phyloP scores from a whole-genome alignment of 2,329 filamentous ascomycete genomes.

The Ophiocordyceps unilateralis region DNA sequence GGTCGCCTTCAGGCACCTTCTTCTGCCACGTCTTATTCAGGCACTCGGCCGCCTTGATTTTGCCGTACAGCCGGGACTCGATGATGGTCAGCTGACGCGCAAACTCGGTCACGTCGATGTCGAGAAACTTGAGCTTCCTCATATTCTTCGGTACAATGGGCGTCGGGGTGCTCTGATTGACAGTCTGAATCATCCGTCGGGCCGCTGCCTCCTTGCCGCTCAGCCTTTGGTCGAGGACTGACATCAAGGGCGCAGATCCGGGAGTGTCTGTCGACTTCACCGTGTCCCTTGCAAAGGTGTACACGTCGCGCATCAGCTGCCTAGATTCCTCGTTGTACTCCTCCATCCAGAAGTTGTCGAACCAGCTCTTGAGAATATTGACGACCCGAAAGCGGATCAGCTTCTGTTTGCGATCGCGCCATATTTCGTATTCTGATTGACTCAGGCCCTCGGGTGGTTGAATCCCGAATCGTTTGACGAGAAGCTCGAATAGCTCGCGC shows the following conservation, averaged over 20 bases:
- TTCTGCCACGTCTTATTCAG: conserved; percentile 99
- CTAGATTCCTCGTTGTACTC: conserved; percentile 69
- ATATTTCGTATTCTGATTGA: conserved; percentile 61
- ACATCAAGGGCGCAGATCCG: conserved; percentile 68
- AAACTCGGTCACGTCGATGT: conserved; percentile 92
- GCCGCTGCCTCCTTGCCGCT: conserved; percentile 74
- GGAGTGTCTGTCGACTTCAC: conserved; percentile 89
- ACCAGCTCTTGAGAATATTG: conserved; percentile 96
- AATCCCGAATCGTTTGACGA: conserved; percentile 82
- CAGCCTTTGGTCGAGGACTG: conserved; percentile 74
- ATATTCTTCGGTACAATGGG: conserved; percentile 97
- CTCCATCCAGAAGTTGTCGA: conserved; percentile 99
- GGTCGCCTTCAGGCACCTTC: conserved; percentile 66
- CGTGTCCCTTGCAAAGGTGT: conserved; percentile 78
- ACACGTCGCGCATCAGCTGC: conserved; percentile 73
- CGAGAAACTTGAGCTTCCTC: conserved; percentile 97
- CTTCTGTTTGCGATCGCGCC: conserved; percentile 91
- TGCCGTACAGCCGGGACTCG: conserved; percentile 83
- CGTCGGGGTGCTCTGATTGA: conserved; percentile 64
- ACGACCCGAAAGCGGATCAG: conserved; percentile 90
- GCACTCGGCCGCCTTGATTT: conserved; percentile 91
- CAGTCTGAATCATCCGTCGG: conserved; percentile 72
- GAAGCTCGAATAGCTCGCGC: conserved; percentile 75
- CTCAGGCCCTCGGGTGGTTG: conserved; percentile 75
- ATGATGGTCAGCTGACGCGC: conserved; percentile 96